These are phyloP conservation scores for Nakazawaea sp. DNA, from an alignment of 805 yeast species.

Conservation along the genomic window DNA sequence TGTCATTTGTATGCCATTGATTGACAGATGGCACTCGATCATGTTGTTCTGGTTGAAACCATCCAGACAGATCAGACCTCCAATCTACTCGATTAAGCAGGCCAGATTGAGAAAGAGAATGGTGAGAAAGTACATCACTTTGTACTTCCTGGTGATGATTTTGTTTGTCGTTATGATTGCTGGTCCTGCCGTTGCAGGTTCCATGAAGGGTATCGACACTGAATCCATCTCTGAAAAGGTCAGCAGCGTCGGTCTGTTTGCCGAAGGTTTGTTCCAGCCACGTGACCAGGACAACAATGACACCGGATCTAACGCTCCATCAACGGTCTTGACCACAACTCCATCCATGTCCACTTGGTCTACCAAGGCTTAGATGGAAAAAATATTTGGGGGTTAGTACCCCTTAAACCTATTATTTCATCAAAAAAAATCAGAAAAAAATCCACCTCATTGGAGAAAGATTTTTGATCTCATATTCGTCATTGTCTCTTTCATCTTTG, in stretches of 20 bases:
- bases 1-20: conserved; percentile 70
- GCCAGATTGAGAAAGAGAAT: conserved; percentile 94
- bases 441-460: too few relatives aligned
- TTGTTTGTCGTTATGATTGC: conserved; percentile 71
- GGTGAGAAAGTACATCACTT: conserved; percentile 86
- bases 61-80: conserved; percentile 93
- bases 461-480: too few relatives aligned
- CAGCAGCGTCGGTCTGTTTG: conserved; percentile 21
- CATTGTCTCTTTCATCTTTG: too few relatives aligned
- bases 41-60: conserved; percentile 99
- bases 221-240: conserved; percentile 15
- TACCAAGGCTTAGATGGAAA: conserved; percentile 37
- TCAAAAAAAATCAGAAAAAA: too few relatives aligned
- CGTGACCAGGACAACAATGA: conserved; percentile 76
- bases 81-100: conserved; percentile 94
- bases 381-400: too few relatives aligned
- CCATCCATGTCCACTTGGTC: conserved; percentile 38
- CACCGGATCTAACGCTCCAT: conserved; percentile 52
- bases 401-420: too few relatives aligned
- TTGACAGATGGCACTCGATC: conserved; percentile 97
- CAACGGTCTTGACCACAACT: conserved; percentile 35
- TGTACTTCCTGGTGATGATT: conserved; percentile 66
- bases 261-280: conserved; percentile 82
- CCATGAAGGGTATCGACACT: conserved; percentile 32
- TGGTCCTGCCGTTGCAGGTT: conserved; percentile 85